These are phyloP conservation scores for Iris macrosiphon DNA, from an alignment of 106 monocot species.

Conservation along the genomic window DNA sequence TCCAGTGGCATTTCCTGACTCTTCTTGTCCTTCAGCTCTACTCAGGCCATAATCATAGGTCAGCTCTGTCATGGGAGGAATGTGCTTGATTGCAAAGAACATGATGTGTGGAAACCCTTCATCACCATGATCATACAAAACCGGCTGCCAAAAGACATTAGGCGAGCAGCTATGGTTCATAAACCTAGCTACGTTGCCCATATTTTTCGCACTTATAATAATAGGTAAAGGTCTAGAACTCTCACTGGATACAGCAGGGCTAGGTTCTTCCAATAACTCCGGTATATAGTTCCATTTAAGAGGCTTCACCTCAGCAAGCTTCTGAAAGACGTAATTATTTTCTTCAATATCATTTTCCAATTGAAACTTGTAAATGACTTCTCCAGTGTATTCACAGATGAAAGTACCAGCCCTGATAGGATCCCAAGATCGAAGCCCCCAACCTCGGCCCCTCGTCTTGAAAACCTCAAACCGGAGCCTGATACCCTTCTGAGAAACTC, in stretches of 20 bases:
- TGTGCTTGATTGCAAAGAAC: slow-evolving; percentile 62
- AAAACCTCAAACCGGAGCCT: slow-evolving; percentile 38
- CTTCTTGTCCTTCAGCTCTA: not conserved
- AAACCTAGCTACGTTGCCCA: slow-evolving; percentile 50
- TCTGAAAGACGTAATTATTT: slow-evolving; percentile 50
- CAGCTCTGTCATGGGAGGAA: slow-evolving; percentile 77
- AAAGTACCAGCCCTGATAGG: slow-evolving; percentile 42
- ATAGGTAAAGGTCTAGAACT: slow-evolving; percentile 13
- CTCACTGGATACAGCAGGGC: slow-evolving; percentile 17
- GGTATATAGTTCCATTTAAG: slow-evolving; percentile 61
- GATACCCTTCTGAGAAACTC: slow-evolving; percentile 38
- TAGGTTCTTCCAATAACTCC: slow-evolving; percentile 49
- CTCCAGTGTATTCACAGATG: slow-evolving; percentile 52
- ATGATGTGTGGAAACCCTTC: slow-evolving; percentile 40
- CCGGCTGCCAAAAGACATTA: slow-evolving; percentile 58
- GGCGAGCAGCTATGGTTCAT: slow-evolving; percentile 66
- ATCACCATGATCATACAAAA: slow-evolving; percentile 43
- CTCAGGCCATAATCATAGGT: slow-evolving; percentile 68
- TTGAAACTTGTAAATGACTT: slow-evolving; percentile 21
- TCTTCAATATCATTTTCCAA: slow-evolving; percentile 15
- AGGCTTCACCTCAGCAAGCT: slow-evolving; percentile 17
- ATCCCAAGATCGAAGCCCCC: slow-evolving; percentile 38
- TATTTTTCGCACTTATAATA: slow-evolving; percentile 45
- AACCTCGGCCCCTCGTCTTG: slow-evolving; percentile 22
- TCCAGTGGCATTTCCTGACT: not conserved